Percentiles rank a stretch among this genome's conserved stretches.
Conservation (phyloP, 306 rosid species). For the Begonia loranthoides region DNA sequence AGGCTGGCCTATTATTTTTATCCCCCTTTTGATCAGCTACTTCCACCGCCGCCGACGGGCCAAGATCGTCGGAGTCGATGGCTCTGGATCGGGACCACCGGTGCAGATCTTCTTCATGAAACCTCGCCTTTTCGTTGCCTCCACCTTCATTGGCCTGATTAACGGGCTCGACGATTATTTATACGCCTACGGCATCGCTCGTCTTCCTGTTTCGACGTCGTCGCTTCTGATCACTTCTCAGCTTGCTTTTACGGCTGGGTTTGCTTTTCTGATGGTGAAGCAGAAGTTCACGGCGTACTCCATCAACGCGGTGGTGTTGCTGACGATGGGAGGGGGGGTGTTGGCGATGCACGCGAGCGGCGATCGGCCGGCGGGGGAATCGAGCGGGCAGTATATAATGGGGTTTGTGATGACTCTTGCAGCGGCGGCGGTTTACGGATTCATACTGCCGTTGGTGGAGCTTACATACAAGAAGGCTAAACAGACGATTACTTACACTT, state of each 20-base stretch:
- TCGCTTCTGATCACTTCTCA: slow-evolving; percentile 37
- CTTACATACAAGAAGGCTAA: slow-evolving; percentile 40
- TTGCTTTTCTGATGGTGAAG: slow-evolving; percentile 12
- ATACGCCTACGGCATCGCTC: slow-evolving; percentile 45
- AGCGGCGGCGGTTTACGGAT: slow-evolving; percentile 61
- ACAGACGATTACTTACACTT: slow-evolving; percentile 40
- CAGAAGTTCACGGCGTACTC: slow-evolving; percentile 32
- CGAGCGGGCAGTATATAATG: slow-evolving; percentile 24
- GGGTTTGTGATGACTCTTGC: slow-evolving; percentile 62
- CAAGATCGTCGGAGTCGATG: neutral
- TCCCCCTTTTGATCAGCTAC: slow-evolving; percentile 27
- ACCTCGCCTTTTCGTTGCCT: slow-evolving; percentile 21
- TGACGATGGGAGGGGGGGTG: slow-evolving; percentile 28
- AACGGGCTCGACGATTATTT: slow-evolving; percentile 50
- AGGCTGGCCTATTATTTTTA: slow-evolving; percentile 39
- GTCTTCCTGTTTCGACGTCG: slow-evolving; percentile 45
- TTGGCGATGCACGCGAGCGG: slow-evolving; percentile 45
- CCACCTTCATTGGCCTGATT: slow-evolving; percentile 27
- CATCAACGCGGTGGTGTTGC: slow-evolving; percentile 27
- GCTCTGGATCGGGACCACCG: neutral
- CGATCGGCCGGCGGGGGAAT: slow-evolving; percentile 61
- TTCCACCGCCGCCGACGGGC: slow-evolving; percentile 16
- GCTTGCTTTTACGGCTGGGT: slow-evolving; percentile 40
- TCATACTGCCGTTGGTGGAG: slow-evolving; percentile 64
- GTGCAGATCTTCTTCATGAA: slow-evolving; percentile 18